Conservation (phyloP, 345 rosid species). For the Capsella bursapastoris region DNA sequence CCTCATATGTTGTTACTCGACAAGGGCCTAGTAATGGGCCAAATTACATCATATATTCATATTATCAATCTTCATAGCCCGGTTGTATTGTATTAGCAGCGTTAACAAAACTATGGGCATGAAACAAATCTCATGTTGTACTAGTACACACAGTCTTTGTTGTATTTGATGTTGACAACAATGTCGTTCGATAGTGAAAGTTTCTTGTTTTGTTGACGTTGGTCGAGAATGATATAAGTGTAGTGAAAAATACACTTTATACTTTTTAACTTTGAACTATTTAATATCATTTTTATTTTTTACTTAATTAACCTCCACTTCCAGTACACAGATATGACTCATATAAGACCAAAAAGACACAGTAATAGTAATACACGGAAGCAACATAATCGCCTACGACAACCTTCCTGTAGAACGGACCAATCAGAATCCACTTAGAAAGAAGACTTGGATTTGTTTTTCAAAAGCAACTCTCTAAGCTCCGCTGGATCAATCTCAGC, state of each 20-base stretch:
- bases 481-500: constrained; percentile 68
- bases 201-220: neutral
- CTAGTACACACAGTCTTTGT: neutral
- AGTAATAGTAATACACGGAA: neutral
- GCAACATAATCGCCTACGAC: neutral
- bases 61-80: neutral
- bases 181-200: neutral
- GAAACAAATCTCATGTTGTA: neutral
- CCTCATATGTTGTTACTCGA: neutral
- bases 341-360: neutral
- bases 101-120: neutral
- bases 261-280: neutral
- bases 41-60: neutral
- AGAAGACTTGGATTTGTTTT: constrained; percentile 49
- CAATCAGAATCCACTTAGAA: constrained; percentile 27
- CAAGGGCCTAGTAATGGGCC: neutral
- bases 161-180: neutral
- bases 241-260: neutral
- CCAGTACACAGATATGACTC: neutral
- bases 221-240: too few species aligned
- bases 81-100: neutral
- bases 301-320: neutral
- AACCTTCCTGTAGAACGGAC: neutral
- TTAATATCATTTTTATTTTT: constrained; percentile 4
- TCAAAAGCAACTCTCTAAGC: constrained; percentile 66